Percentiles rank a stretch among this genome's conserved stretches.
Evolutionary conservation across 768 basidiomycete genomes (phyloP).

Genomic region (Harrya chromipes): DNA sequence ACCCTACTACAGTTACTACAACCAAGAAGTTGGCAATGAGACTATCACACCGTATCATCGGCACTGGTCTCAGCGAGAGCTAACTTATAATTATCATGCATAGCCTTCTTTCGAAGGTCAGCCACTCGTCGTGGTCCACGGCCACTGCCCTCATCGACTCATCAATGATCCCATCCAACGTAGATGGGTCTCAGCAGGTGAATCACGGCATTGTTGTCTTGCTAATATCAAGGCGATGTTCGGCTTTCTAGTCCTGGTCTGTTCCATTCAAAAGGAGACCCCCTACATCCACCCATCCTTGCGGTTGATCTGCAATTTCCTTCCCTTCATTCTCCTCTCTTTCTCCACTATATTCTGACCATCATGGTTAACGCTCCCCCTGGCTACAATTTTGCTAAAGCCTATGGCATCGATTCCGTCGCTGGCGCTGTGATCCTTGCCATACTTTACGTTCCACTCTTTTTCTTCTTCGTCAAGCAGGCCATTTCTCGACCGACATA

Average conservation of each 20-base stretch:
- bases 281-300: background rate
- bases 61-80: too few relatives aligned
- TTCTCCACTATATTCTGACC: background rate
- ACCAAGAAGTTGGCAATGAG: too few relatives aligned
- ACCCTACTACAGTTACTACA: too few relatives aligned
- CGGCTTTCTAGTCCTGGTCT: background rate
- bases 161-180: too few relatives aligned
- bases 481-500: conserved; percentile 25
- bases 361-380: conserved; percentile 17
- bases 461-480: conserved; percentile 20
- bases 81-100: too few relatives aligned
- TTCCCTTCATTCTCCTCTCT: background rate
- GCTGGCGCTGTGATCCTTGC: conserved; percentile 33
- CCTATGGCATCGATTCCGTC: conserved; percentile 29
- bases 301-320: conserved; percentile 22
- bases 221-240: conserved; percentile 8
- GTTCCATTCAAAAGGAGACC: conserved; percentile 13
- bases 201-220: background rate
- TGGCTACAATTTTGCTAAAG: conserved; percentile 22
- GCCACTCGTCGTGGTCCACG: too few relatives aligned
- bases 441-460: conserved; percentile 26
- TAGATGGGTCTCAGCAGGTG: too few relatives aligned
- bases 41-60: too few relatives aligned
- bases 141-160: too few relatives aligned
- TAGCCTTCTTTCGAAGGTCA: too few relatives aligned